phyloP scores from a whole-genome alignment of 495 filamentous ascomycete genomes.

The Penicillium nucicola region DNA sequence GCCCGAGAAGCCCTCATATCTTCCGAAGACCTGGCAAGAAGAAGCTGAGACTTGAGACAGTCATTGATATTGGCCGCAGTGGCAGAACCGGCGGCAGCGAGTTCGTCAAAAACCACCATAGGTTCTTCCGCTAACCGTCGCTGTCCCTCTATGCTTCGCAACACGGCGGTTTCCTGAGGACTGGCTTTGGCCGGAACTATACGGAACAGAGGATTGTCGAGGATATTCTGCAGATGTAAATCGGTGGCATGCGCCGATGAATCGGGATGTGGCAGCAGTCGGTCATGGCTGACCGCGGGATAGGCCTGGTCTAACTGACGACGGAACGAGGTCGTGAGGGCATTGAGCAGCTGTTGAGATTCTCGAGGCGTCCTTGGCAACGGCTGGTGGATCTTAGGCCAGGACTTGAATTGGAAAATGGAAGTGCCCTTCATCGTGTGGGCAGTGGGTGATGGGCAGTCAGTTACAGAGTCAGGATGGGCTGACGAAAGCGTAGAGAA shows the following conservation, averaged over 20 bases:
- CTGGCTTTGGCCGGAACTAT: constrained; percentile 26
- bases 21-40: constrained; percentile 20
- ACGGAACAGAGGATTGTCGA: constrained; percentile 65
- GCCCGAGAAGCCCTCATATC: constrained; percentile 33
- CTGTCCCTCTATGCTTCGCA: constrained; percentile 9
- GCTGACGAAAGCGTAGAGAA: not conserved
- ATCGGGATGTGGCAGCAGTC: constrained; percentile 37
- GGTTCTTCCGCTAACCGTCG: constrained; percentile 29
- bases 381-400: constrained; percentile 66
- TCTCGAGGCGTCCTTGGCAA: constrained; percentile 62
- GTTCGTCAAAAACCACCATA: constrained; percentile 40
- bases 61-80: constrained; percentile 12
- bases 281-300: constrained; percentile 33
- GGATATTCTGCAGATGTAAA: constrained; percentile 50
- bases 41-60: constrained; percentile 36
- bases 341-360: constrained; percentile 63
- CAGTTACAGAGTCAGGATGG: not conserved
- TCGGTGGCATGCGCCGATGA: constrained; percentile 42
- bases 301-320: constrained; percentile 67
- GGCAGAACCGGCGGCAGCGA: constrained; percentile 36
- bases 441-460: no score
- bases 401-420: constrained; percentile 42
- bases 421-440: constrained; percentile 43
- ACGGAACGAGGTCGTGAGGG: constrained; percentile 75
- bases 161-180: constrained; percentile 8